Evolutionary conservation across 495 filamentous ascomycete species (phyloP), one percentile per base, ranked within the genome.

Genomic region (Rhypophila decipiens): DNA sequence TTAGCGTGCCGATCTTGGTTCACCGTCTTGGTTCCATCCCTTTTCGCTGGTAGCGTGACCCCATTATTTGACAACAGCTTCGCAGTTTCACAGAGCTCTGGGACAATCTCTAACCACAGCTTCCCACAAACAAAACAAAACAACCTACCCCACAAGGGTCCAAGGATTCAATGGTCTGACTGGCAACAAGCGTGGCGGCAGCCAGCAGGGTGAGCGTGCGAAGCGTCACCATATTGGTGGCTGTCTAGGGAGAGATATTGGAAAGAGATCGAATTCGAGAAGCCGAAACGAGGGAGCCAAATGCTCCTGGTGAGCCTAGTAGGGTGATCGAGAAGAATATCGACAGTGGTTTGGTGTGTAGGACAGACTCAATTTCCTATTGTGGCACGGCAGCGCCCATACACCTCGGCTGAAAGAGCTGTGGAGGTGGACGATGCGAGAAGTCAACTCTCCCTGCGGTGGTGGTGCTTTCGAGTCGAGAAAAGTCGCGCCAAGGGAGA

Each of bases 71-170:
- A 15, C n/a, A 7, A 20, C 29, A n/a, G n/a, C 4, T 17, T 4
- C 2, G 41, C n/a, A 5, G 22, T 31, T 42, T 45, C 24, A 47
- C 19, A 35, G 49, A n/a, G n/a, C n/a, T n/a, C n/a, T n/a, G n/a
- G n/a, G n/a, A n/a, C n/a, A n/a, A n/a, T n/a, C n/a, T n/a, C n/a
- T n/a, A n/a, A n/a, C n/a, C n/a, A n/a, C n/a, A n/a, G n/a, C n/a
- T n/a, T n/a, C n/a, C n/a, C 35, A n/a, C 35, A 37, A 42, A 10
- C 36, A 23, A 39, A 31, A 29, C 10, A 42, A 46, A 36, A 59
- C 64, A 31, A n/a, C 27, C 50, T 54, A 65, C 61, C 21, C 46
- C 57, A 36, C 61, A 67, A 9, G 12, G 10, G 10, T 50, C 31
- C 18, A 64, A 45, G 24, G 35, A 54, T 24, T 57, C 54, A 15